Conservation (phyloP, 345 rosid species). For the Rubroshorea leprosula region DNA sequence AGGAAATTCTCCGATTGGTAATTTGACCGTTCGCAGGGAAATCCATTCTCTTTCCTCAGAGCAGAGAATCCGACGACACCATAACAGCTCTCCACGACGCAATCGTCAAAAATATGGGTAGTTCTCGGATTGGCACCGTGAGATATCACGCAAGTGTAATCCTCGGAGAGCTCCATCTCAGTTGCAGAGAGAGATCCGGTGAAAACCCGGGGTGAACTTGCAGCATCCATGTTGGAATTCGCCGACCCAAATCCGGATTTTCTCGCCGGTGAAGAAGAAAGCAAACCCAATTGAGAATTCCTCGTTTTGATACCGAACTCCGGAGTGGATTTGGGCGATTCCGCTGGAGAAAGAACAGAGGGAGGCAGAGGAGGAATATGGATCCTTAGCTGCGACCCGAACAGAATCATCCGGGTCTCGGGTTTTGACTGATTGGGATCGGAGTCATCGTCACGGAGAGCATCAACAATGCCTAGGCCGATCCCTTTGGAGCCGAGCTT, state of each 20-base stretch:
- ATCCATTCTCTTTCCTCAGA: slow-evolving; percentile 25
- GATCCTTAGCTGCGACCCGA: slow-evolving; percentile 79
- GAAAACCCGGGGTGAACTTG: slow-evolving; percentile 34
- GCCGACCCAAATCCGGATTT: slow-evolving; percentile 28
- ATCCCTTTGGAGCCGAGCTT: too few species aligned
- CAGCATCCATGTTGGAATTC: slow-evolving; percentile 26
- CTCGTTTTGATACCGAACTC: slow-evolving; percentile 71
- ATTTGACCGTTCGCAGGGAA: slow-evolving; percentile 18
- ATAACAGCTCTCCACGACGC: slow-evolving; percentile 63
- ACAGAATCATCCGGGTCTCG: slow-evolving; percentile 46
- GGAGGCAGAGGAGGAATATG: slow-evolving; percentile 53
- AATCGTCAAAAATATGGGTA: slow-evolving; percentile 80
- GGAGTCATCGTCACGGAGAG: slow-evolving; percentile 36
- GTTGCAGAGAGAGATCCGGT: slow-evolving; percentile 44
- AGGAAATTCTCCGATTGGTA: slow-evolving; percentile 58
- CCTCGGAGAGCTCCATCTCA: slow-evolving; percentile 86
- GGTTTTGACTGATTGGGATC: slow-evolving; percentile 37
- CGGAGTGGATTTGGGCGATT: slow-evolving; percentile 46
- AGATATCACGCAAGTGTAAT: slow-evolving; percentile 84
- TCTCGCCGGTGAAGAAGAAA: slow-evolving; percentile 29
- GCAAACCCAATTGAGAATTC: slow-evolving; percentile 33
- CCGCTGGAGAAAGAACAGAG: slow-evolving; percentile 26
- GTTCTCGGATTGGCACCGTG: slow-evolving; percentile 86
- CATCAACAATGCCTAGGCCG: slow-evolving; percentile 68
- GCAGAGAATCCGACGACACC: slow-evolving; percentile 40